These are phyloP conservation scores for Astrothelium subdiscretum DNA, from an alignment of 495 filamentous ascomycete genomes.

Conservation along the genomic window DNA sequence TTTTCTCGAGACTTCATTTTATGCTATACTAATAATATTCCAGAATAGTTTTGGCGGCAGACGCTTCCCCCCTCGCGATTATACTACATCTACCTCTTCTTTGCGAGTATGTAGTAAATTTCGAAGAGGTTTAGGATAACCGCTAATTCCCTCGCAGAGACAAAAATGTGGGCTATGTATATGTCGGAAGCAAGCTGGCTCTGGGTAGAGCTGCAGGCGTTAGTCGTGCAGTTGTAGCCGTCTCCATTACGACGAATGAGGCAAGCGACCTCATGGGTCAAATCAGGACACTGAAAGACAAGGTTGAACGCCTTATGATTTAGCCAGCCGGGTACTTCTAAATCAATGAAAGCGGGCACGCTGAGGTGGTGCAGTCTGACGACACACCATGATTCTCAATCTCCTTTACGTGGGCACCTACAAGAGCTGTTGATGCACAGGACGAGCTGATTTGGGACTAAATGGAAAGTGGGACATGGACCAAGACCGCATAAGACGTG, in stretches of 20 bases:
- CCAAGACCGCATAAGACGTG: not conserved
- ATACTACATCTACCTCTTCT: slow-evolving; percentile 86
- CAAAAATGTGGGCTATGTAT: slow-evolving; percentile 55
- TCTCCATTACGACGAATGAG: slow-evolving; percentile 86
- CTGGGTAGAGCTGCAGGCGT: slow-evolving; percentile 81
- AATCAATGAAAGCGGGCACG: not conserved
- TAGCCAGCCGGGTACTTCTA: slow-evolving; percentile 30
- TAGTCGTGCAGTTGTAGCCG: slow-evolving; percentile 72
- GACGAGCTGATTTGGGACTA: not conserved
- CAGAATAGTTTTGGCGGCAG: slow-evolving; percentile 68
- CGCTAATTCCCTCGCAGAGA: not conserved
- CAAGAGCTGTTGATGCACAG: no score
- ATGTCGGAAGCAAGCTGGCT: slow-evolving; percentile 57
- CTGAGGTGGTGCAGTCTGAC: not conserved
- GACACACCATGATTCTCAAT: not conserved
- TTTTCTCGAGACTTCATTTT: not conserved
- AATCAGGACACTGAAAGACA: slow-evolving; percentile 78
- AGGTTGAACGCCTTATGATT: slow-evolving; percentile 94
- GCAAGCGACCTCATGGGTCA: slow-evolving; percentile 73
- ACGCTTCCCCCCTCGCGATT: slow-evolving; percentile 77
- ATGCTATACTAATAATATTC: not conserved
- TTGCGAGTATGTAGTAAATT: slow-evolving; percentile 37
- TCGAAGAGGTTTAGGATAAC: not conserved
- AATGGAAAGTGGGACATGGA: not conserved
- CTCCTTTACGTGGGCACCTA: no score